Evolutionary conservation across 106 monocot genomes (phyloP).

Genomic region (Dioscorea zingiberensis): DNA sequence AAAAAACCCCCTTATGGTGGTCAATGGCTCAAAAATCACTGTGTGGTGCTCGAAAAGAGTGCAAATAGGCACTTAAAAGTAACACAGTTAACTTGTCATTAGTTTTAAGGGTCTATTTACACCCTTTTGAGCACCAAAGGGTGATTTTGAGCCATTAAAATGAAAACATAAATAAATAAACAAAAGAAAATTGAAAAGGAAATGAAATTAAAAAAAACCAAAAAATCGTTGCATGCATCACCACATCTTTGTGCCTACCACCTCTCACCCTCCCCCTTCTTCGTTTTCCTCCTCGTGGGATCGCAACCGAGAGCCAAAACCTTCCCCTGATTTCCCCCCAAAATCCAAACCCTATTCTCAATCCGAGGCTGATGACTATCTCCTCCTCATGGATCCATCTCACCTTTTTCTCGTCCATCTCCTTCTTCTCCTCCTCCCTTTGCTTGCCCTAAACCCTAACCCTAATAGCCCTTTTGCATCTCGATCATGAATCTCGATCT

Average conservation of each 20-base stretch:
- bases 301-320: neutral
- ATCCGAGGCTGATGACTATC: neutral
- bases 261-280: neutral
- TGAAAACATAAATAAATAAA: too few species aligned
- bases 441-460: neutral
- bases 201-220: neutral
- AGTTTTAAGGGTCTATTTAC: too few species aligned
- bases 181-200: too few species aligned
- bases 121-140: too few species aligned
- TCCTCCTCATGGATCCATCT: slow-evolving; percentile 1
- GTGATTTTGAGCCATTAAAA: too few species aligned
- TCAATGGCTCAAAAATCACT: too few species aligned
- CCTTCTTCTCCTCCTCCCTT: slow-evolving; percentile 3
- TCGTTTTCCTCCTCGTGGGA: too few species aligned
- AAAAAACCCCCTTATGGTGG: too few species aligned
- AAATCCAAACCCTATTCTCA: neutral
- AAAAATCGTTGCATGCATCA: neutral
- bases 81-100: too few species aligned
- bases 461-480: neutral
- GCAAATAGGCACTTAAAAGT: too few species aligned
- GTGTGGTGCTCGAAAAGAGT: too few species aligned
- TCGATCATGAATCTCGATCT: slow-evolving; percentile 3
- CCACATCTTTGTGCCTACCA: neutral
- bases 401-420: neutral
- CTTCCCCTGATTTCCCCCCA: neutral